A percentile compares a stretch with the other conserved stretches of the same genome.
These are phyloP conservation scores for Termitomyces sp. DNA, from an alignment of 768 basidiomycete species.

Conservation along the genomic window DNA sequence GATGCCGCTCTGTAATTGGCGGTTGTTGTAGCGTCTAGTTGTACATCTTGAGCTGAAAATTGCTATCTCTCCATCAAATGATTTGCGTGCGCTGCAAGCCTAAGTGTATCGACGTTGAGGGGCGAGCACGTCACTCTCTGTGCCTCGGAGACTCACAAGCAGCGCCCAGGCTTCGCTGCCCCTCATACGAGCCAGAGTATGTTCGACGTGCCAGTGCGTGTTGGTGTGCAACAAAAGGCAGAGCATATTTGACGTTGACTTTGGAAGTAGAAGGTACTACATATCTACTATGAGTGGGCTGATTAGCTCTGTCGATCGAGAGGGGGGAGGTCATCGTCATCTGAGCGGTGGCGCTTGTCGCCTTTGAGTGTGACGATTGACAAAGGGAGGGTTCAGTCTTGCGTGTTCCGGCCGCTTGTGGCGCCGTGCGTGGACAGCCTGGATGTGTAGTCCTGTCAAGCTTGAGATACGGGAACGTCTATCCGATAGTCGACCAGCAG, in stretches of 20 bases:
- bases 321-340: not conserved
- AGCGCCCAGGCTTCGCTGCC: no score
- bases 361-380: not conserved
- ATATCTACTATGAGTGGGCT: not conserved
- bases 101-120: not conserved
- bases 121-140: not conserved
- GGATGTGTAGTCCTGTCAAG: not conserved
- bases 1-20: constrained; percentile 11
- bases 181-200: not conserved
- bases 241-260: constrained; percentile 7
- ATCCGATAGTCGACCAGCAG: no score
- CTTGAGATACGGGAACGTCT: no score
- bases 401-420: not conserved
- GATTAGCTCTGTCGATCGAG: constrained; percentile 8
- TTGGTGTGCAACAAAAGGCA: not conserved
- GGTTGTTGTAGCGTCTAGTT: constrained; percentile 10
- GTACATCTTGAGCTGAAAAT: constrained; percentile 1
- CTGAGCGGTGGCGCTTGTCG: not conserved
- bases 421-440: not conserved
- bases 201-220: not conserved
- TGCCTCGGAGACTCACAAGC: not conserved
- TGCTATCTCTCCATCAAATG: not conserved
- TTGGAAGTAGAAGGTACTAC: not conserved
- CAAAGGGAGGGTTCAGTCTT: not conserved
- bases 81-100: not conserved